A percentile compares a stretch with the other conserved stretches of the same genome.
These are phyloP conservation scores for Pythium volutum DNA, from an alignment of 352 stramenopile genomes.

Conservation along the genomic window DNA sequence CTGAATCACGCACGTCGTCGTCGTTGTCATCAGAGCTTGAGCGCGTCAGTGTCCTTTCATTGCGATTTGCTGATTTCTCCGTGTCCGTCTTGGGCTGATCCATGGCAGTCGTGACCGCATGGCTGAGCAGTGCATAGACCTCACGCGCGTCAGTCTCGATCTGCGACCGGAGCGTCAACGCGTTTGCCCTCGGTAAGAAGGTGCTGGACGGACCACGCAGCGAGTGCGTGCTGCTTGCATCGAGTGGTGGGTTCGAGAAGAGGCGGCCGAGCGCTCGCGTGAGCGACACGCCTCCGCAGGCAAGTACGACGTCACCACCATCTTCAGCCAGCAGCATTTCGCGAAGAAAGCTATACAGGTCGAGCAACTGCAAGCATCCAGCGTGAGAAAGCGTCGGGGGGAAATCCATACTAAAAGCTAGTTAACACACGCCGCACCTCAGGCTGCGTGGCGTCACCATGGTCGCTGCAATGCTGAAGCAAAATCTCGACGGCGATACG, in stretches of 20 bases:
- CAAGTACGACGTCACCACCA: conserved; percentile 42
- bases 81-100: neutral
- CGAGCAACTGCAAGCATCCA: conserved; percentile 31
- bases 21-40: neutral
- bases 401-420: neutral
- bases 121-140: conserved; percentile 6
- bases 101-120: neutral
- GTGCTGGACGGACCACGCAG: neutral
- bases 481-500: conserved; percentile 57
- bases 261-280: conserved; percentile 19
- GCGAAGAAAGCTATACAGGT: conserved; percentile 63
- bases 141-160: conserved; percentile 1
- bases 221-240: too few species aligned
- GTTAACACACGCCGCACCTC: conserved; percentile 6
- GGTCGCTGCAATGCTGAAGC: neutral
- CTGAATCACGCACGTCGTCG: neutral
- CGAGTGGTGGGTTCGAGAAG: neutral
- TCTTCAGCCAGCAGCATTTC: conserved; percentile 49
- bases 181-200: neutral
- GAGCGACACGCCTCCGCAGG: conserved; percentile 46
- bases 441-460: neutral
- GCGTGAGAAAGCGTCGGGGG: neutral
- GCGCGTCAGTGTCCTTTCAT: neutral
- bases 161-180: neutral
- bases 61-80: neutral